Evolutionary conservation across 2,329 filamentous ascomycete genomes (phyloP).

Genomic region (Penicillium polonicum): DNA sequence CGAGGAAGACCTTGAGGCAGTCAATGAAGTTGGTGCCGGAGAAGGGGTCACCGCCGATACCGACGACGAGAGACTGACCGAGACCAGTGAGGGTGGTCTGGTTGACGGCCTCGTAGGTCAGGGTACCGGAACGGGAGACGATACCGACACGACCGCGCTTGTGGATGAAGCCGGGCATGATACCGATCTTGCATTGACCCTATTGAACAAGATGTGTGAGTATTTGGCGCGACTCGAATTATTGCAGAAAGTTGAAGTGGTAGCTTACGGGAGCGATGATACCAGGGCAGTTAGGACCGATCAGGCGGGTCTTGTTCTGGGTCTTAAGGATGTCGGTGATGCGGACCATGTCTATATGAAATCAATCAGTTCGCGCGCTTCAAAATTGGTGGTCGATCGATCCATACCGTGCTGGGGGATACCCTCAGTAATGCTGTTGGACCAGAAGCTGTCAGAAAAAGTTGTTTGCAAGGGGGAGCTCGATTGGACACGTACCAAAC

Average conservation of each 20-base stretch:
- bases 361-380: conserved; percentile 19
- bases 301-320: conserved; percentile 92
- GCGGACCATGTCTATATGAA: conserved; percentile 83
- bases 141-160: conserved; percentile 98
- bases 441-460: conserved; percentile 13
- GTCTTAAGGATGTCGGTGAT: conserved; percentile 98
- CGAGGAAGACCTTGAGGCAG: conserved; percentile 93
- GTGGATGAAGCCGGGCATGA: conserved; percentile 99
- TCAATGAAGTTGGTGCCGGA: conserved; percentile 99
- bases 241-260: background rate
- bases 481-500: conserved; percentile 63
- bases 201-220: conserved; percentile 37
- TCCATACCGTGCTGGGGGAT: conserved; percentile 89
- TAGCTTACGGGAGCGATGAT: conserved; percentile 74
- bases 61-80: conserved; percentile 95
- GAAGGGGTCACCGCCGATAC: conserved; percentile 98
- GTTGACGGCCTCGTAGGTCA: conserved; percentile 99
- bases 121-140: conserved; percentile 94
- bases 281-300: conserved; percentile 97
- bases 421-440: conserved; percentile 78
- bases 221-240: background rate
- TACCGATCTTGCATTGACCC: conserved; percentile 99
- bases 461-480: conserved; percentile 5
- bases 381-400: background rate
- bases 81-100: conserved; percentile 97